Percentiles rank a stretch among this genome's conserved stretches.
Evolutionary conservation across 768 basidiomycete species (phyloP).

Genomic region (Suillus placidus): DNA sequence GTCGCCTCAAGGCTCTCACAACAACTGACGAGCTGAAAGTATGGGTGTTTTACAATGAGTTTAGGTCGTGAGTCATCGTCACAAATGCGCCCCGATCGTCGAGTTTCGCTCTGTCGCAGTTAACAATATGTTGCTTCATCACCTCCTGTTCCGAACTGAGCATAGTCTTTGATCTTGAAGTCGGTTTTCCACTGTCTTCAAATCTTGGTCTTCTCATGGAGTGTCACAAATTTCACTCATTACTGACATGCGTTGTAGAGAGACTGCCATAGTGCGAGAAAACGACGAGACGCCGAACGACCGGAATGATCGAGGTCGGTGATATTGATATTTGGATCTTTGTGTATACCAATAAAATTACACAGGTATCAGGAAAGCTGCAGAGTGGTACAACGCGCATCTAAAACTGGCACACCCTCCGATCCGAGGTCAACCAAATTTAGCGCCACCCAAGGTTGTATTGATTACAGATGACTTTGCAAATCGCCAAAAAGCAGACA

Average conservation of each 20-base stretch:
- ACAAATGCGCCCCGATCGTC: too few species aligned
- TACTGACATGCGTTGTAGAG: conserved; percentile 42
- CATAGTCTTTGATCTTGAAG: background rate
- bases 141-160: background rate
- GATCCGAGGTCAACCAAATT: conserved; percentile 50
- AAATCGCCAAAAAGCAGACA: conserved; percentile 76
- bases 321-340: background rate
- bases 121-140: background rate
- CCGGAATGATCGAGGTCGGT: conserved; percentile 86
- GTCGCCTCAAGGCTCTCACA: conserved; percentile 83
- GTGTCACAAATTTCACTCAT: background rate
- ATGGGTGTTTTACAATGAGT: conserved; percentile 89
- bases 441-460: conserved; percentile 61
- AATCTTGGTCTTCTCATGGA: background rate
- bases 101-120: background rate
- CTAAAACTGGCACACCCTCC: conserved; percentile 55
- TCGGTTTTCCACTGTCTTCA: background rate
- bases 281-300: conserved; percentile 89
- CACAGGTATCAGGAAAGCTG: conserved; percentile 84
- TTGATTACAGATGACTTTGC: conserved; percentile 89
- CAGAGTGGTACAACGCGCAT: conserved; percentile 86
- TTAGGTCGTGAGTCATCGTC: conserved; percentile 60
- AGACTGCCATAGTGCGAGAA: conserved; percentile 78
- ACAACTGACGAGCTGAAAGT: conserved; percentile 85
- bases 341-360: background rate